These are phyloP conservation scores for Kodamaea ohmeri DNA, from an alignment of 1,139 yeast species.

Conservation along the genomic window DNA sequence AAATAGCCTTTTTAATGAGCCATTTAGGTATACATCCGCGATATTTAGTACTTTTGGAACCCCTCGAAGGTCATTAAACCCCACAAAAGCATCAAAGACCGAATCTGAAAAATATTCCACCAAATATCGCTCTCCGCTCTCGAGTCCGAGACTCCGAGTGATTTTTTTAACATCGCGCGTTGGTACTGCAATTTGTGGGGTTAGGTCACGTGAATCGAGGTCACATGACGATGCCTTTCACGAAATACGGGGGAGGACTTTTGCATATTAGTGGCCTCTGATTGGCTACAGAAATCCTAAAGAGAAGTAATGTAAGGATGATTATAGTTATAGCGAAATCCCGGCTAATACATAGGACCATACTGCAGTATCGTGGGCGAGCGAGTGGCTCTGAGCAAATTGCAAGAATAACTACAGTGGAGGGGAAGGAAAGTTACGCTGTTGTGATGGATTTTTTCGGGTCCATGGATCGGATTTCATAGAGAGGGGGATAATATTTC, in stretches of 20 bases:
- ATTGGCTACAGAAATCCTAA: conserved; percentile 1
- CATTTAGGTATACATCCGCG: neutral
- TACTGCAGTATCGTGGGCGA: too few relatives aligned
- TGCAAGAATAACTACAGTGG: too few relatives aligned
- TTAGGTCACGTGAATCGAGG: neutral
- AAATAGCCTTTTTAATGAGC: conserved; percentile 3
- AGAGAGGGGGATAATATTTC: neutral
- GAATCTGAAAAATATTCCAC: too few relatives aligned
- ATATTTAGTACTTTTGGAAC: conserved; percentile 53
- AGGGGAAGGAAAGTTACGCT: too few relatives aligned
- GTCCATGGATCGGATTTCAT: neutral
- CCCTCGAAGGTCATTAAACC: conserved; percentile 32
- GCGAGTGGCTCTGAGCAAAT: too few relatives aligned
- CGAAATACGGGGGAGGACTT: neutral
- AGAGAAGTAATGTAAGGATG: too few relatives aligned
- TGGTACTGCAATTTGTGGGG: neutral
- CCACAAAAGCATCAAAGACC: too few relatives aligned
- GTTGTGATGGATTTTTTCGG: conserved; percentile 1
- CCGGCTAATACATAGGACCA: neutral
- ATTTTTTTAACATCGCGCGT: neutral
- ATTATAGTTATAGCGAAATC: too few relatives aligned
- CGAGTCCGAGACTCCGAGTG: neutral
- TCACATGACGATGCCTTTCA: neutral
- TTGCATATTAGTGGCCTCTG: neutral
- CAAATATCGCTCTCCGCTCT: too few relatives aligned